These are phyloP conservation scores for Neocallimastix lanati DNA, from an alignment of 192 early-diverging fungal species.

Conservation along the genomic window DNA sequence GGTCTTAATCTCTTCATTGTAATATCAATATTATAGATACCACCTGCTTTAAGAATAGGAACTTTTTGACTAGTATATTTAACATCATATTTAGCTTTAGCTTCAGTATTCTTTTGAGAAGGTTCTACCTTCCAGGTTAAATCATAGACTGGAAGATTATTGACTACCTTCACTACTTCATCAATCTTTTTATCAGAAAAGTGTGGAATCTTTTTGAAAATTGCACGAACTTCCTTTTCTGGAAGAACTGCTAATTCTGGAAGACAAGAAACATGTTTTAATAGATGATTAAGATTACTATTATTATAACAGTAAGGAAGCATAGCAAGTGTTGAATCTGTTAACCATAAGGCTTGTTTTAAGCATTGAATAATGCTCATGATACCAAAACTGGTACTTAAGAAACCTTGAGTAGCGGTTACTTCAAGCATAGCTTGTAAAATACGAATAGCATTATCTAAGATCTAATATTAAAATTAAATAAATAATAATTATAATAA, in stretches of 20 bases:
- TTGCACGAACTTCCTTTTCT: not conserved
- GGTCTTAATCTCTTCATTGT: not conserved
- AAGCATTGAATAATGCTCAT: slow-evolving; percentile 79
- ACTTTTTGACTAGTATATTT: not conserved
- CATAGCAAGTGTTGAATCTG: slow-evolving; percentile 52
- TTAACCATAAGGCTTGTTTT: slow-evolving; percentile 75
- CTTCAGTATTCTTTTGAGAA: slow-evolving; percentile 17
- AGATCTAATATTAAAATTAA: slow-evolving; percentile 19
- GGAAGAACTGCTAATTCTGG: not conserved
- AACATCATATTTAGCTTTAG: slow-evolving; percentile 4
- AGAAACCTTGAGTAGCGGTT: slow-evolving; percentile 41
- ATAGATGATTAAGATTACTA: slow-evolving; percentile 2
- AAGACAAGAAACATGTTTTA: not conserved
- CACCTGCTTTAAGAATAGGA: slow-evolving; percentile 10
- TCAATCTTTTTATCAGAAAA: slow-evolving; percentile 1
- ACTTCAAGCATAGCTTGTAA: slow-evolving; percentile 87
- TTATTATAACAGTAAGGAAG: slow-evolving; percentile 27
- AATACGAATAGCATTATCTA: slow-evolving; percentile 83
- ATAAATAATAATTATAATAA: not conserved
- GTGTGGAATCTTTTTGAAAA: not conserved
- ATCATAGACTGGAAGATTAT: slow-evolving; percentile 11
- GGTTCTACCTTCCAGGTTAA: slow-evolving; percentile 17
- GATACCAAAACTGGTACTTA: slow-evolving; percentile 40
- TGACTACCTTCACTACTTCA: slow-evolving; percentile 3
- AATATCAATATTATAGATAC: slow-evolving; percentile 4